phyloP scores from a whole-genome alignment of 2,329 filamentous ascomycete genomes.

The Dothistroma pini region DNA sequence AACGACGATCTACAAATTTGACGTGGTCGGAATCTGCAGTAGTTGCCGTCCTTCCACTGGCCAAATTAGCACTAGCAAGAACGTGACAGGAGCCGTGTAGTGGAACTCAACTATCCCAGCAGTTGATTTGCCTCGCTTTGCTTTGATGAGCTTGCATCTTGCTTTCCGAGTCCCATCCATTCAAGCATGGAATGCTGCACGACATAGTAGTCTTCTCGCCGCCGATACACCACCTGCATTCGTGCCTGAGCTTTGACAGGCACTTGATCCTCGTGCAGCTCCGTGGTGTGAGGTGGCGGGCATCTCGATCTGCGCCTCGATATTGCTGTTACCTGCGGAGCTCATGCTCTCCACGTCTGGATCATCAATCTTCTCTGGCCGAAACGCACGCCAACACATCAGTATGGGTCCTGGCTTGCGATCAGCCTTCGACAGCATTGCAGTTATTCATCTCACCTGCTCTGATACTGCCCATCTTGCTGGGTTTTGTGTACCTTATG shows the following conservation, averaged over 20 bases:
- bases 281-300: constrained; percentile 19
- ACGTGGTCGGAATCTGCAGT: constrained; percentile 28
- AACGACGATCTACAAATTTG: constrained; percentile 24
- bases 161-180: constrained; percentile 14
- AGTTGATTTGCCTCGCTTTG: constrained; percentile 3
- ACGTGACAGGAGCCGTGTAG: constrained; percentile 8
- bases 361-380: constrained; percentile 61
- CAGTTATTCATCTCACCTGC: constrained; percentile 24
- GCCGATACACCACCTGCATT: constrained; percentile 8
- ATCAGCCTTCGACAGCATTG: constrained; percentile 29
- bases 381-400: constrained; percentile 88
- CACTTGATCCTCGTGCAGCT: constrained; percentile 20
- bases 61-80: not conserved
- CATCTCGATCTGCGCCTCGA: constrained; percentile 34
- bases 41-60: constrained; percentile 17
- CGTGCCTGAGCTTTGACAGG: constrained; percentile 24
- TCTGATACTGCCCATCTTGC: constrained; percentile 21
- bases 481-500: constrained; percentile 18
- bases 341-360: constrained; percentile 32
- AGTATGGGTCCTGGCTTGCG: constrained; percentile 47
- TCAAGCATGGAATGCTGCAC: constrained; percentile 28
- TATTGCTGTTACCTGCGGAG: constrained; percentile 30
- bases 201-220: constrained; percentile 22
- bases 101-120: constrained; percentile 16
- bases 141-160: constrained; percentile 9